Base-by-base conservation (phyloP, 2,329 filamentous ascomycete species). In the Stachybotrys elegans region DNA sequence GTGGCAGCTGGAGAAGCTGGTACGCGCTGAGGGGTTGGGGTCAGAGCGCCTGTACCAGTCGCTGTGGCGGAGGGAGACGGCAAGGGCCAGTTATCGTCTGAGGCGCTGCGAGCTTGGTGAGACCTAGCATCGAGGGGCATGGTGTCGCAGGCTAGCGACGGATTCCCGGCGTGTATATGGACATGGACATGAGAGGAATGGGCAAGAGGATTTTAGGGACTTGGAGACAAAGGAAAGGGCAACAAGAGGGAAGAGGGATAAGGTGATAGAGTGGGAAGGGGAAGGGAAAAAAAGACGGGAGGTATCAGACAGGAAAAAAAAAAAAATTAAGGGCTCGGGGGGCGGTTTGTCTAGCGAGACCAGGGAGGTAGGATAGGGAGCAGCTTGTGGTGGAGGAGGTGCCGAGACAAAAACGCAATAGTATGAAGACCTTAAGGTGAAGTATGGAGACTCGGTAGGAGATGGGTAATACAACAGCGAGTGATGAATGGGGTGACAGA, bases 31-130 rank as follows among this genome's bases (percentile, higher is more conserved):
- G 19, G 13, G 13, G 37, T 40, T 16, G 37, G 22, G 22, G 37
- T 23, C 22, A 14, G 37, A 11, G n/a, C 35, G 21, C 17, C 17
- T 9, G 25, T n/a, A 29, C 8, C 25, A 29, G 31, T 7, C 7
- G 31, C 8, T n/a, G 37, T 5, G 20, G 37, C 8, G 7, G 37
- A 9, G 19, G 20, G 12, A 5, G 37, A 17, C 13, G 37, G 37
- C 37, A 40, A 40, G 22, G 37, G 37, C 37, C 37, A 40, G 37
- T 20, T n/a, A 16, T 40, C 37, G 37, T 40, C 37, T 16, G 37
- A 22, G 37, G 37, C 20, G 22, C 37, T 40, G 37, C 22, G 37
- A 40, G 37, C 37, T 40, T 40, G 37, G 17, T 40, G 22, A 23
- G 37, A 40, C 20, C 22, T 22, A 16, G 37, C 20, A 25, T 40